Evolutionary conservation across 208 protist species (phyloP), one percentile per base, ranked within the genome.

Genomic region (Phytomonas francai): DNA sequence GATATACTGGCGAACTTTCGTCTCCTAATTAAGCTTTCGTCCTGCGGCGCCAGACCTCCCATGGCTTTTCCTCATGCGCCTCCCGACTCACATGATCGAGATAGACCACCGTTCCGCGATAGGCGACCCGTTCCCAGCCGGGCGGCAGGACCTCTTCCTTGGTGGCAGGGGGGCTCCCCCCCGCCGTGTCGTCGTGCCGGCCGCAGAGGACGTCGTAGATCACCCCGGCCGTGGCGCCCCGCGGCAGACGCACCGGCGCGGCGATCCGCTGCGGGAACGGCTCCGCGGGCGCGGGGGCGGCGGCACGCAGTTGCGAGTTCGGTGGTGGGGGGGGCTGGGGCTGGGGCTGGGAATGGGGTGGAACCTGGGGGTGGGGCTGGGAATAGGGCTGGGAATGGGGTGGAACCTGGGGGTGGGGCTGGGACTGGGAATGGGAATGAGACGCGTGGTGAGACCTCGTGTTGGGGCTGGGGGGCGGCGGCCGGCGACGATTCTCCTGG

Each of bases 71-170:
- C 60, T 89, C 74, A 61, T 90, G 80, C 36, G 81, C 87, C 60
- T 90, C 87, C 16, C 84, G 79, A 0, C 71, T 75, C 51, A 92
- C 68, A 64, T 87, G 83, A 57, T 88, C 81, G 22, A 90, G 57
- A 45, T 84, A 89, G 16, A 92, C 80, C 14, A 77, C 70, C 2
- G 72, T 56, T 49, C 67, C 77, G 49, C 84, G 63, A 59, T 84
- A 80, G 6, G 67, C 12, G 9, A 85, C 80, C 22, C 78, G 70
- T 59, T 88, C 87, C 80, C 87, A 92, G 14, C 77, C 83, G 12
- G 86, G 83, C 11, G 83, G 86, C 25, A 89, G 70, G 14, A 49
- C 36, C 36, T 28, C 63, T 32, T 32, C 14, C 25, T 14, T 61
- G 25, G 39, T 67, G 31, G 63, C 25, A 8, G 56, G 28, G 51